Percentiles rank a stretch among this genome's conserved stretches.
Conservation (phyloP, 2,329 filamentous ascomycete species). For the Fusarium succisae region DNA sequence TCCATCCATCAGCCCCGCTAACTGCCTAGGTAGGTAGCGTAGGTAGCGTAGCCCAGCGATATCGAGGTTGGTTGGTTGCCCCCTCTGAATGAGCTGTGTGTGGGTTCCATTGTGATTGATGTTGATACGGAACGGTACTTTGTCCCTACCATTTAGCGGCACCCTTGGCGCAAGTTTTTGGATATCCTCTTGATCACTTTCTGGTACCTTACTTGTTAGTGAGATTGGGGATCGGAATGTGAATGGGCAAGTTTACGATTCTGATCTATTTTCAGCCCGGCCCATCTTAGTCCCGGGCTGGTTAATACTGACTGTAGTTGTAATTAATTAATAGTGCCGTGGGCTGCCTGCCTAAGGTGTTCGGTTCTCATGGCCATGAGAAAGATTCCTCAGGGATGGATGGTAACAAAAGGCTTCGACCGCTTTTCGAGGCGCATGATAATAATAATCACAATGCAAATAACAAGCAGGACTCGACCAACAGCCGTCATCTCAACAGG, state of each 20-base stretch:
- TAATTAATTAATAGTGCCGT: too few species aligned
- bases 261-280: neutral
- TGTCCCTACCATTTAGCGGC: slow-evolving; percentile 2
- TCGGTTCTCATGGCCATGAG: neutral
- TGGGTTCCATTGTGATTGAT: slow-evolving; percentile 5
- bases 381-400: slow-evolving; percentile 25
- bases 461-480: slow-evolving; percentile 36
- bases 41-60: neutral
- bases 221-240: neutral
- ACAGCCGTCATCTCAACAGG: slow-evolving; percentile 34
- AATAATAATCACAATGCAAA: slow-evolving; percentile 29
- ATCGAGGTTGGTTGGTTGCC: slow-evolving; percentile 16
- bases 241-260: neutral
- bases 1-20: slow-evolving; percentile 10
- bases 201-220: neutral
- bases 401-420: slow-evolving; percentile 39
- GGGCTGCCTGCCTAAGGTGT: neutral
- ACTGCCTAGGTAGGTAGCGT: neutral
- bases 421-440: slow-evolving; percentile 39
- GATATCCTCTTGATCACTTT: neutral
- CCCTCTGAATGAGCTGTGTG: slow-evolving; percentile 3
- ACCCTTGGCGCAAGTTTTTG: neutral
- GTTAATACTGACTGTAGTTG: neutral
- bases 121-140: slow-evolving; percentile 9
- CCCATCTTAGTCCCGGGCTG: neutral